A percentile compares a stretch with the other conserved stretches of the same genome.
These are phyloP conservation scores for Coemansia sp. DNA, from an alignment of 192 early-diverging fungal species.

Conservation along the genomic window DNA sequence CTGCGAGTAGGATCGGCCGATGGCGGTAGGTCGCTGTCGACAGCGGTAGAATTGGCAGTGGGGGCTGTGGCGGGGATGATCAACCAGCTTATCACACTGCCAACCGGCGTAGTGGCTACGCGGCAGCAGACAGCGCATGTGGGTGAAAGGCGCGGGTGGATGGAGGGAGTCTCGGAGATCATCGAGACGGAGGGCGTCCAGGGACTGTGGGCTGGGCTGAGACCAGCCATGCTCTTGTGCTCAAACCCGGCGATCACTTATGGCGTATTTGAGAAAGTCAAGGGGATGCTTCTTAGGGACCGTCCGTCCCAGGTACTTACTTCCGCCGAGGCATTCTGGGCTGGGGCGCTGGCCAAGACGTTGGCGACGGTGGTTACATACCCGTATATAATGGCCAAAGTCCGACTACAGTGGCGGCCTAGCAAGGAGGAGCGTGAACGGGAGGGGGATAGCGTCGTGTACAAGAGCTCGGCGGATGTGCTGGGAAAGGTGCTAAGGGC, in stretches of 20 bases:
- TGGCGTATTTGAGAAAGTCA: constrained; percentile 87
- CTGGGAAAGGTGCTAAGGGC: constrained; percentile 71
- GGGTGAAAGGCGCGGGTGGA: constrained; percentile 61
- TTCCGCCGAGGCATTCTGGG: constrained; percentile 84
- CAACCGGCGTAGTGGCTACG: constrained; percentile 93
- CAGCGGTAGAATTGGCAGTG: constrained; percentile 79
- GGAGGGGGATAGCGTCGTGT: constrained; percentile 57
- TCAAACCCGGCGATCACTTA: constrained; percentile 98
- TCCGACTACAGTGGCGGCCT: constrained; percentile 88
- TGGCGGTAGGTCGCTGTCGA: constrained; percentile 63
- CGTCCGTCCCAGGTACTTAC: constrained; percentile 57
- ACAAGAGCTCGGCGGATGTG: constrained; percentile 84
- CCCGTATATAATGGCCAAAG: constrained; percentile 99
- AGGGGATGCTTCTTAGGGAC: constrained; percentile 59
- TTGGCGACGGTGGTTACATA: constrained; percentile 85
- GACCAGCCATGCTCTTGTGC: constrained; percentile 88
- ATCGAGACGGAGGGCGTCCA: constrained; percentile 73
- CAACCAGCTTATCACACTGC: constrained; percentile 87
- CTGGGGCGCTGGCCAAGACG: constrained; percentile 93
- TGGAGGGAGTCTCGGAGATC: constrained; percentile 68
- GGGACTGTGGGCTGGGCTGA: constrained; percentile 91
- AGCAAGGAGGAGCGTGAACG: constrained; percentile 63
- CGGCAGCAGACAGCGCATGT: constrained; percentile 83
- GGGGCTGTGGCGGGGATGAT: constrained; percentile 90
- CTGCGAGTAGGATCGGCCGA: constrained; percentile 18